Evolutionary conservation across 495 filamentous ascomycete species (phyloP).

Genomic region (Chaetomidium leptoderma): DNA sequence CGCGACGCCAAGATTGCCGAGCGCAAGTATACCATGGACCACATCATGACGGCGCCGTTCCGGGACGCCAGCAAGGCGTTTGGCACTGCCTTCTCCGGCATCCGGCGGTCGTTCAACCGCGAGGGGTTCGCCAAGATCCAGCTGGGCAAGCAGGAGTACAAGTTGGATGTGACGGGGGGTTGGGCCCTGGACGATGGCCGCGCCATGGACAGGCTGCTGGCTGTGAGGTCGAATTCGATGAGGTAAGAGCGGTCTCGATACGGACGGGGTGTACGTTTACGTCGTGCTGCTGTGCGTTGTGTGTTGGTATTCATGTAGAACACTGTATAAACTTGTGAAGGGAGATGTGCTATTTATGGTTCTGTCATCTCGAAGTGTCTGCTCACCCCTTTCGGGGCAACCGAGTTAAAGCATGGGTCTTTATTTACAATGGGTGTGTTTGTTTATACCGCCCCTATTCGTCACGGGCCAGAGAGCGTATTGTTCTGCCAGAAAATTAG

Average conservation of each 20-base stretch:
- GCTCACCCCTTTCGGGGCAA: too few relatives aligned
- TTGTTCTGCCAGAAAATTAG: too few relatives aligned
- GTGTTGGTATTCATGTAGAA: neutral
- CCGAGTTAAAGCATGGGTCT: too few relatives aligned
- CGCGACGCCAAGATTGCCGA: constrained; percentile 31
- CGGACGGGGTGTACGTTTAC: neutral
- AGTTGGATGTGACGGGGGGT: constrained; percentile 47
- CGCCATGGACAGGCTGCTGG: constrained; percentile 47
- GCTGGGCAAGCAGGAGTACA: constrained; percentile 39
- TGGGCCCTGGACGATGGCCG: constrained; percentile 50
- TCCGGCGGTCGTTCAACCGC: constrained; percentile 40
- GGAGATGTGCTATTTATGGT: too few relatives aligned
- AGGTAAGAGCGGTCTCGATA: neutral
- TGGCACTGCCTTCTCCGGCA: constrained; percentile 27
- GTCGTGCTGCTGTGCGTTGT: neutral
- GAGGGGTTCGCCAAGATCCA: constrained; percentile 46
- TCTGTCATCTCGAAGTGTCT: too few relatives aligned
- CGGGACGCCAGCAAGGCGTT: constrained; percentile 36
- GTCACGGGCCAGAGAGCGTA: too few relatives aligned
- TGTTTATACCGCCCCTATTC: too few relatives aligned
- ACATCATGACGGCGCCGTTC: constrained; percentile 50
- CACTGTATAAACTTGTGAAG: neutral
- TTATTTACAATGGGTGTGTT: too few relatives aligned
- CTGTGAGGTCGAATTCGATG: constrained; percentile 34
- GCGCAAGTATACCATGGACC: constrained; percentile 42